These are phyloP conservation scores for Lipomyces yamanashiensis DNA, from an alignment of 805 yeast genomes.

Conservation along the genomic window DNA sequence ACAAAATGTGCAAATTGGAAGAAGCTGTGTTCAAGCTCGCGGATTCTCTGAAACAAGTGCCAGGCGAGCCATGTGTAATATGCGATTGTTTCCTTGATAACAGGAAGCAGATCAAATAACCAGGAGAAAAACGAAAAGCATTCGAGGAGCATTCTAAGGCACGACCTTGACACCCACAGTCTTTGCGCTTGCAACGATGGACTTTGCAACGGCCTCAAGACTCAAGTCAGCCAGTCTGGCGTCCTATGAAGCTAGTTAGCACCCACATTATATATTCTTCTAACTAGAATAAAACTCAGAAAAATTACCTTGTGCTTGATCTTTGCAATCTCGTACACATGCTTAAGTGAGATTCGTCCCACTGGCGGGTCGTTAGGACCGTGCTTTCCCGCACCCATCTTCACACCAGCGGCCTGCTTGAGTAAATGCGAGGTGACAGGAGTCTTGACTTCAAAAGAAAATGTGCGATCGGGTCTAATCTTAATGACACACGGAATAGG, in stretches of 20 bases:
- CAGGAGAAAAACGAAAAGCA: background rate
- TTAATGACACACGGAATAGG: constrained; percentile 88
- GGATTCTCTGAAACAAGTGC: no score
- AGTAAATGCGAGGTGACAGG: constrained; percentile 91
- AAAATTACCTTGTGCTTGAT: constrained; percentile 64
- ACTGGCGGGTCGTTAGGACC: constrained; percentile 47
- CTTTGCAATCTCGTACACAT: constrained; percentile 91
- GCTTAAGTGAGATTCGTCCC: constrained; percentile 79
- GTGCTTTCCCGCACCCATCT: constrained; percentile 78
- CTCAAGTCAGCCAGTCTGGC: constrained; percentile 72
- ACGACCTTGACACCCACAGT: constrained; percentile 85
- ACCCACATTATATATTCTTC: background rate
- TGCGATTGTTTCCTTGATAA: background rate
- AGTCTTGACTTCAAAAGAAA: constrained; percentile 81
- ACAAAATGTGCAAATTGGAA: background rate
- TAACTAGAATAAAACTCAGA: constrained; percentile 37
- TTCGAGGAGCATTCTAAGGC: constrained; percentile 50
- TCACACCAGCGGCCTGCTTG: constrained; percentile 76
- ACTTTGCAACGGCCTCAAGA: constrained; percentile 76
- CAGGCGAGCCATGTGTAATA: no score
- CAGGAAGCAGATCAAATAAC: background rate
- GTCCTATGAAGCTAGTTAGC: constrained; percentile 50
- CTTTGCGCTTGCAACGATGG: constrained; percentile 85
- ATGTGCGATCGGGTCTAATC: constrained; percentile 90
- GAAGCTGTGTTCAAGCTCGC: no score